These are phyloP conservation scores for Lactarius akahatsu DNA, from an alignment of 768 basidiomycete genomes.

Conservation along the genomic window DNA sequence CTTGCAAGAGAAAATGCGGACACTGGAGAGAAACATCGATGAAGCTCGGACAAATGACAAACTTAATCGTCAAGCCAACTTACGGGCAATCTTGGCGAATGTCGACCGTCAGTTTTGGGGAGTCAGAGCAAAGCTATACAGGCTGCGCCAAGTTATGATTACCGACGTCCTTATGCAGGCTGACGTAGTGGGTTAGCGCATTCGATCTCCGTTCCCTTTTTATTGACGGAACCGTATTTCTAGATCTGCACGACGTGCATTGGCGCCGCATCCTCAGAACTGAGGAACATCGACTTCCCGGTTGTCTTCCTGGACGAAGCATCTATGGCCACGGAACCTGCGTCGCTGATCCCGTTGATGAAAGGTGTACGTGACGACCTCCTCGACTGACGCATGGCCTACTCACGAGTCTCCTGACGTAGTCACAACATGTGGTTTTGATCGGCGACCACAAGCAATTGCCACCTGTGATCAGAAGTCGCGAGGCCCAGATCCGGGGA, in stretches of 20 bases:
- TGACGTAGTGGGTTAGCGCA: slow-evolving; percentile 65
- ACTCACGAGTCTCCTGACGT: slow-evolving; percentile 23
- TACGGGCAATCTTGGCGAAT: slow-evolving; percentile 33
- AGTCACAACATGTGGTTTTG: slow-evolving; percentile 81
- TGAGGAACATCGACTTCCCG: slow-evolving; percentile 82
- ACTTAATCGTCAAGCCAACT: slow-evolving; percentile 33
- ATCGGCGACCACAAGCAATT: slow-evolving; percentile 98
- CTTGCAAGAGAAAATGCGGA: slow-evolving; percentile 32
- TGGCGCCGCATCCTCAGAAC: slow-evolving; percentile 61
- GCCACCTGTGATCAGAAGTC: slow-evolving; percentile 81
- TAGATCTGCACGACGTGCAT: slow-evolving; percentile 89
- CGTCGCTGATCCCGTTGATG: slow-evolving; percentile 88
- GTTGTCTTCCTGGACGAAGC: slow-evolving; percentile 95
- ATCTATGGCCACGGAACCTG: slow-evolving; percentile 94
- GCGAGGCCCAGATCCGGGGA: slow-evolving; percentile 69
- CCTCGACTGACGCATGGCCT: slow-evolving; percentile 22
- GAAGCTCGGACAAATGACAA: background rate
- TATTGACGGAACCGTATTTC: slow-evolving; percentile 14
- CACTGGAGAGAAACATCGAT: slow-evolving; percentile 13
- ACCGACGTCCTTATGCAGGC: slow-evolving; percentile 58
- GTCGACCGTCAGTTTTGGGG: slow-evolving; percentile 37
- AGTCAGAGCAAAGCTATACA: slow-evolving; percentile 48
- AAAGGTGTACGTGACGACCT: slow-evolving; percentile 71
- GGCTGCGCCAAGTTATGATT: slow-evolving; percentile 61
- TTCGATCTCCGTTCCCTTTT: slow-evolving; percentile 8